Percentiles rank a stretch among this genome's conserved stretches.
Evolutionary conservation across 805 yeast species (phyloP).

Genomic region (Pichia phayaonensis): DNA sequence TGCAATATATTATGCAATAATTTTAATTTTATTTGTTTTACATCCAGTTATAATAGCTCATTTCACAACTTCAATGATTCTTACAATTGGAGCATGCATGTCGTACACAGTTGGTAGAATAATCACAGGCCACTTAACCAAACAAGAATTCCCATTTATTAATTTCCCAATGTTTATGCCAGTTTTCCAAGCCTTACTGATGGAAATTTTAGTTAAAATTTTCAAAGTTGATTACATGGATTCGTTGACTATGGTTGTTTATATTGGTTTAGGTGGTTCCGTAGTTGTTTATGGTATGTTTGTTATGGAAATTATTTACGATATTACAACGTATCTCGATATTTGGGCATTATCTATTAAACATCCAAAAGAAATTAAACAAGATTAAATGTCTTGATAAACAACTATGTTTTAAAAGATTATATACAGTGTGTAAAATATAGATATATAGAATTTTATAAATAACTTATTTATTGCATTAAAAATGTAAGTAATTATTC

Average conservation of each 20-base stretch:
- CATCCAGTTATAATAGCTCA: slow-evolving; percentile 44
- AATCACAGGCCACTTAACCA: slow-evolving; percentile 77
- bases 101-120: slow-evolving; percentile 91
- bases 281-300: slow-evolving; percentile 63
- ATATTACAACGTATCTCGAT: slow-evolving; percentile 72
- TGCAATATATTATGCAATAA: slow-evolving; percentile 41
- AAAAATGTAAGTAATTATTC: slow-evolving; percentile 1
- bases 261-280: slow-evolving; percentile 63
- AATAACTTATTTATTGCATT: not conserved
- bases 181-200: slow-evolving; percentile 35
- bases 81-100: slow-evolving; percentile 65
- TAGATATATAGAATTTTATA: not conserved
- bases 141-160: slow-evolving; percentile 65
- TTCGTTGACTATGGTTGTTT: slow-evolving; percentile 45
- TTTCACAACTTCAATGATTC: slow-evolving; percentile 47
- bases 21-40: slow-evolving; percentile 39
- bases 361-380: slow-evolving; percentile 45
- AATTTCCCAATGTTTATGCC: slow-evolving; percentile 71
- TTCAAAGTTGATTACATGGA: slow-evolving; percentile 33
- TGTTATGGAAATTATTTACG: slow-evolving; percentile 70
- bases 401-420: not conserved
- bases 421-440: not conserved
- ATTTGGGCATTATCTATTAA: slow-evolving; percentile 81
- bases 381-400: slow-evolving; percentile 14
- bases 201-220: slow-evolving; percentile 29